These are phyloP conservation scores for Cladophialophora exuberans DNA, from an alignment of 2,329 filamentous ascomycete species.

Conservation along the genomic window DNA sequence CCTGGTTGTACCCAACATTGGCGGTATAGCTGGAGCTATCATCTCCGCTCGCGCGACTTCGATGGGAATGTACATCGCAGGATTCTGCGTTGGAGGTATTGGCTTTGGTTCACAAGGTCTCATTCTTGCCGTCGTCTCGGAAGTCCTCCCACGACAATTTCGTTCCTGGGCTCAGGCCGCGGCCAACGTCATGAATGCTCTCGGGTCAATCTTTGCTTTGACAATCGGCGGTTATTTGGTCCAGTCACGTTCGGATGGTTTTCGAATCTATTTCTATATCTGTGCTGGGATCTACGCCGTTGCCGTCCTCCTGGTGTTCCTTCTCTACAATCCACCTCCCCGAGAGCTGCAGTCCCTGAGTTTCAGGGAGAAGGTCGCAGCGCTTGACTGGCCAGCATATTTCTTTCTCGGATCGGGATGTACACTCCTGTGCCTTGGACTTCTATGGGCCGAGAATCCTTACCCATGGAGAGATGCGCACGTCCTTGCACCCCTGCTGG, in stretches of 20 bases:
- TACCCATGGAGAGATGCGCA: slow-evolving; percentile 57
- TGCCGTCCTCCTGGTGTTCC: slow-evolving; percentile 5
- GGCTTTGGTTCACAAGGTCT: slow-evolving; percentile 19
- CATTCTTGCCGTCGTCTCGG: slow-evolving; percentile 21
- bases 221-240: slow-evolving; percentile 17
- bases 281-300: slow-evolving; percentile 21
- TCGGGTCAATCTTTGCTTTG: slow-evolving; percentile 17
- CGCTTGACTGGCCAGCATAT: slow-evolving; percentile 26
- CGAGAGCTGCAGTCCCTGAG: slow-evolving; percentile 21
- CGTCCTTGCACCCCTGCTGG: slow-evolving; percentile 54
- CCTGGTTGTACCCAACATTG: neutral
- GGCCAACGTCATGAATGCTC: slow-evolving; percentile 18
- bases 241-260: slow-evolving; percentile 14
- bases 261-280: slow-evolving; percentile 28
- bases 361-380: slow-evolving; percentile 15
- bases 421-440: slow-evolving; percentile 55
- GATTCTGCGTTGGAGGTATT: slow-evolving; percentile 17
- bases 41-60: slow-evolving; percentile 23
- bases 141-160: slow-evolving; percentile 25
- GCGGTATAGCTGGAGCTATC: slow-evolving; percentile 15
- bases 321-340: slow-evolving; percentile 27
- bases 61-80: slow-evolving; percentile 25
- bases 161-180: slow-evolving; percentile 23
- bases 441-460: slow-evolving; percentile 60
- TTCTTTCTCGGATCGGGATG: slow-evolving; percentile 15